A percentile compares a stretch with the other conserved stretches of the same genome.
Evolutionary conservation across 306 rosid species (phyloP).

Genomic region (Boehmeria nivea): DNA sequence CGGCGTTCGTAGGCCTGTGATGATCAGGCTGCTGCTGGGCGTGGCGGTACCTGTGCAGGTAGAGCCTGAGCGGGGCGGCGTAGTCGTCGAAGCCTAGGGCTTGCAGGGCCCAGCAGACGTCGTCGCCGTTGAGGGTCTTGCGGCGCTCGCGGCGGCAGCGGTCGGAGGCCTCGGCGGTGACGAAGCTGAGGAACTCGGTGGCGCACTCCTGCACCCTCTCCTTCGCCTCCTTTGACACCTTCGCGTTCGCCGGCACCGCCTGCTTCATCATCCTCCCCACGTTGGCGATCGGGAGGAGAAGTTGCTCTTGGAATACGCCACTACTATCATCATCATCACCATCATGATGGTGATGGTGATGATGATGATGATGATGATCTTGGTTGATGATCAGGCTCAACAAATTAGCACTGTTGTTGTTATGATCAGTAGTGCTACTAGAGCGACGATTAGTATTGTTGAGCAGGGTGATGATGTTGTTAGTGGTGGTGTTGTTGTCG

Average conservation of each 20-base stretch:
- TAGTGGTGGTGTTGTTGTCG: no score
- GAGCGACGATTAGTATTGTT: no score
- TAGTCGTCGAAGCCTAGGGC: slow-evolving; percentile 22
- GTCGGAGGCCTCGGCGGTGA: slow-evolving; percentile 25
- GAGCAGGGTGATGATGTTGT: no score
- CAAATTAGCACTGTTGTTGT: no score
- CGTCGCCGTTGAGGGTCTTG: slow-evolving; percentile 25
- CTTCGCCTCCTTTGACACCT: slow-evolving; percentile 28
- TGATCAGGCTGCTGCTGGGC: not conserved
- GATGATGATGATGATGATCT: no score
- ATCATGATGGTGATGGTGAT: no score
- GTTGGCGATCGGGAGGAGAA: slow-evolving; percentile 31
- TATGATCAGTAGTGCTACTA: no score
- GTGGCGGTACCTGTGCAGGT: slow-evolving; percentile 21
- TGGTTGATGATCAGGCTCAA: no score
- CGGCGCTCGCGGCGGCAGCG: slow-evolving; percentile 27
- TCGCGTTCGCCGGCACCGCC: slow-evolving; percentile 23
- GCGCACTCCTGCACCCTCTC: slow-evolving; percentile 29
- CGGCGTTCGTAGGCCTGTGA: no score
- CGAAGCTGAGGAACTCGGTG: slow-evolving; percentile 30
- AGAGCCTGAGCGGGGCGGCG: slow-evolving; percentile 9
- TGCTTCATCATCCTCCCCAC: slow-evolving; percentile 34
- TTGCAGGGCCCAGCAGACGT: slow-evolving; percentile 17
- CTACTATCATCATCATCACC: no score
- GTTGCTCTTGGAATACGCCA: no score